Conservation (phyloP, 2,329 filamentous ascomycete genomes). For the Allantophomopsis cytisporea region DNA sequence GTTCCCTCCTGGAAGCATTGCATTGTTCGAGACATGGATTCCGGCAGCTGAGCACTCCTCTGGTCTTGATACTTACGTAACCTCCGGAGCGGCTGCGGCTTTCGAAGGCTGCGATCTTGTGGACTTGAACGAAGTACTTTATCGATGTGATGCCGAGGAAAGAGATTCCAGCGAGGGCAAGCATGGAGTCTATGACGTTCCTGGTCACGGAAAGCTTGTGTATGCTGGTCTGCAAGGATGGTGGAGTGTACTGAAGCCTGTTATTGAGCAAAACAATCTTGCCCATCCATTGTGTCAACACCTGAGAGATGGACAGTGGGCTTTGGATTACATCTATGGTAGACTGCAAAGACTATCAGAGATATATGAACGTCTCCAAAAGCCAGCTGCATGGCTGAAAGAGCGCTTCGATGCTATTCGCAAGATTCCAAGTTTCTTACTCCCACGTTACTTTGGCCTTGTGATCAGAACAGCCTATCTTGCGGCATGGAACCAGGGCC, state of each 20-base stretch:
- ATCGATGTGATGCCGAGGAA: slow-evolving; percentile 84
- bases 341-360: slow-evolving; percentile 62
- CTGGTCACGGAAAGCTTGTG: slow-evolving; percentile 69
- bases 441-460: slow-evolving; percentile 87
- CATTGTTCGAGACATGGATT: slow-evolving; percentile 92
- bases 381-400: slow-evolving; percentile 65
- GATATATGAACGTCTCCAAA: slow-evolving; percentile 41
- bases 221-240: slow-evolving; percentile 97
- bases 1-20: slow-evolving; percentile 89
- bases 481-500: slow-evolving; percentile 64
- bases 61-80: slow-evolving; percentile 77
- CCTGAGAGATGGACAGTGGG: slow-evolving; percentile 82
- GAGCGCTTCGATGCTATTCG: slow-evolving; percentile 79
- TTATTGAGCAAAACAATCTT: slow-evolving; percentile 80
- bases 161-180: slow-evolving; percentile 63
- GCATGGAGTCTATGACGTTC: slow-evolving; percentile 83
- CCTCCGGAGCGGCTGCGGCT: slow-evolving; percentile 64
- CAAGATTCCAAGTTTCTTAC: slow-evolving; percentile 72
- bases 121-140: slow-evolving; percentile 85
- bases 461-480: slow-evolving; percentile 79
- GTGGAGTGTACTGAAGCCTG: slow-evolving; percentile 82
- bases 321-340: slow-evolving; percentile 73
- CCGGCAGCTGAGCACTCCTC: slow-evolving; percentile 73
- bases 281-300: slow-evolving; percentile 91
- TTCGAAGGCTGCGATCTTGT: slow-evolving; percentile 63